phyloP scores from a whole-genome alignment of 495 filamentous ascomycete species.

The Penicillium tannophilum region DNA sequence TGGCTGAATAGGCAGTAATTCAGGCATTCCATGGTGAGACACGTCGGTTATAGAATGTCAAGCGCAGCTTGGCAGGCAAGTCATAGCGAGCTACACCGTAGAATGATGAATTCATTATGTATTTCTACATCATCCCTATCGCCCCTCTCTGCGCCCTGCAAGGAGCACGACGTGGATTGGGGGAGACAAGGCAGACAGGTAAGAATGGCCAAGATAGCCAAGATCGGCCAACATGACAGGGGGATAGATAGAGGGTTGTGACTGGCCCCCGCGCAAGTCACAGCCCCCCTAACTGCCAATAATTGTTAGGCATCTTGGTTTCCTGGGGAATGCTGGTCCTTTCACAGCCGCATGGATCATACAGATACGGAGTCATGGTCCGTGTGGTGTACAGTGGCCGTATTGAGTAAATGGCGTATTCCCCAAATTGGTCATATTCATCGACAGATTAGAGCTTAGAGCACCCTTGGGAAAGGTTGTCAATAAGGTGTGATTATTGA shows the following conservation, averaged over 20 bases:
- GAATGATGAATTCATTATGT: background rate
- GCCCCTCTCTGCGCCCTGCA: background rate
- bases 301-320: conserved; percentile 3
- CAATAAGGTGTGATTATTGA: background rate
- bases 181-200: conserved; percentile 2
- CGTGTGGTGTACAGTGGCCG: background rate
- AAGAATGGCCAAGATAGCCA: conserved; percentile 1
- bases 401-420: background rate
- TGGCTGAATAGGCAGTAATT: background rate
- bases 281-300: conserved; percentile 6
- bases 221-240: background rate
- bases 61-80: background rate
- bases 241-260: background rate
- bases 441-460: background rate
- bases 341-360: conserved; percentile 5
- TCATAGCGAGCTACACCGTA: background rate
- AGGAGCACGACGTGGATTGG: conserved; percentile 5
- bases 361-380: conserved; percentile 1
- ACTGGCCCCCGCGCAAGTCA: conserved; percentile 7
- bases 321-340: conserved; percentile 8
- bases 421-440: background rate
- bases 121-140: background rate
- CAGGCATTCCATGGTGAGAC: background rate
- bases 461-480: background rate
- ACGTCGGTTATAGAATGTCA: background rate